Evolutionary conservation across 1,284 basidiomycete genomes (phyloP), one percentile per base, ranked within the genome.

Genomic region (Melampsora larici-populina): DNA sequence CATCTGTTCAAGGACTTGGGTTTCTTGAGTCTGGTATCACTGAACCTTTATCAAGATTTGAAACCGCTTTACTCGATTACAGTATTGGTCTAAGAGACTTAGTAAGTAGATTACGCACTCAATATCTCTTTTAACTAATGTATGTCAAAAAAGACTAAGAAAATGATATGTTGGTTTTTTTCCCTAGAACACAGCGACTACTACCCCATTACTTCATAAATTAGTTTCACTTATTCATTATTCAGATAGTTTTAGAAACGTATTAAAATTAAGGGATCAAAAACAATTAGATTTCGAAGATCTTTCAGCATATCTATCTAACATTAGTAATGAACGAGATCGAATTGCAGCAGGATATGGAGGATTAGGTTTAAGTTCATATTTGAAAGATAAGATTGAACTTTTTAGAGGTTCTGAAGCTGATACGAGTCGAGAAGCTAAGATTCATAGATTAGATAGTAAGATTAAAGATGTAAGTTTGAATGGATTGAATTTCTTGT

Each of bases 221-320:
- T 87, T 96, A 7, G 93, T 97, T 81, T 94, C 94, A 0, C 87
- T 98, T 6, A 87, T 95, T 8, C 89, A 90, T 9, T 98, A 97
- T 83, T 91, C 94, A 0, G 89, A 92, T 80, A 90, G 93, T 33
- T 96, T 98, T 82, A 90, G 92, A 70, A 89, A 90, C 9, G 93
- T 97, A 6, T 88, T 99, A 79, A 96, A 93, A 84, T 87, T 97
- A 48, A 90, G 97, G 65, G 97, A 99, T 84, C 94, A 98, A 85
- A 99, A 98, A 84, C 97, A 99, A 84, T 89, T 98, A 73, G 96
- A 99, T 84, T 97, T 98, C 81, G 96, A 99, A 85, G 96, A 98
- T 83, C 88, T 98, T 6, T 95, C 94, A 6, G 92, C 94, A 77
- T 99, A 99, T 84, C 87, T 99, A 7, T 92, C 92, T 1, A 91